Conservation (phyloP, 108 stramenopile species). For the Nannochloropsis gaditana region DNA sequence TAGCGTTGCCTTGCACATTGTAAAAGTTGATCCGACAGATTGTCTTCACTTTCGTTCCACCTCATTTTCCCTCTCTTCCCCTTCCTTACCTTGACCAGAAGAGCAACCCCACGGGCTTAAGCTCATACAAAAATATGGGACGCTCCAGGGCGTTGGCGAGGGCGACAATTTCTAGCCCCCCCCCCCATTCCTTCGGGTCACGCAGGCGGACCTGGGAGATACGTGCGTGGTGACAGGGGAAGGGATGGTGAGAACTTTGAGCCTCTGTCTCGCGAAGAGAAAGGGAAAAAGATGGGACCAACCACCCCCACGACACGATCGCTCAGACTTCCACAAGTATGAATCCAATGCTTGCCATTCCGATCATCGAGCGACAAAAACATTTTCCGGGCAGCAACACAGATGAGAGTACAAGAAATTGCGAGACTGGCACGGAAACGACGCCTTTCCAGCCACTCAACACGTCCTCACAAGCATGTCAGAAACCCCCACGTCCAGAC, state of each 20-base stretch:
- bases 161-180: conserved; percentile 92
- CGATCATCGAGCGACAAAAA: too few relatives aligned
- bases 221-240: not conserved
- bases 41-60: not conserved
- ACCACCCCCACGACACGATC: too few relatives aligned
- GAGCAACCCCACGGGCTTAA: conserved; percentile 37
- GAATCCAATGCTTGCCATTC: too few relatives aligned
- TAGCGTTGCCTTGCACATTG: too few relatives aligned
- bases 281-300: too few relatives aligned
- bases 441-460: too few relatives aligned
- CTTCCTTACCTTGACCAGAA: not conserved
- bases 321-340: too few relatives aligned
- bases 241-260: not conserved
- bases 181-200: conserved; percentile 85
- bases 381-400: too few relatives aligned
- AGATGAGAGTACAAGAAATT: too few relatives aligned
- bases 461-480: too few relatives aligned
- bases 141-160: conserved; percentile 76
- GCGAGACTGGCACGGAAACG: too few relatives aligned
- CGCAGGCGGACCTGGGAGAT: conserved; percentile 57
- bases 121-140: conserved; percentile 90
- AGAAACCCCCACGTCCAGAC: too few relatives aligned
- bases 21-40: not conserved
- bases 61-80: not conserved
- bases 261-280: not conserved